Conservation (phyloP, 768 basidiomycete genomes). For the Cubamyces sp. region DNA sequence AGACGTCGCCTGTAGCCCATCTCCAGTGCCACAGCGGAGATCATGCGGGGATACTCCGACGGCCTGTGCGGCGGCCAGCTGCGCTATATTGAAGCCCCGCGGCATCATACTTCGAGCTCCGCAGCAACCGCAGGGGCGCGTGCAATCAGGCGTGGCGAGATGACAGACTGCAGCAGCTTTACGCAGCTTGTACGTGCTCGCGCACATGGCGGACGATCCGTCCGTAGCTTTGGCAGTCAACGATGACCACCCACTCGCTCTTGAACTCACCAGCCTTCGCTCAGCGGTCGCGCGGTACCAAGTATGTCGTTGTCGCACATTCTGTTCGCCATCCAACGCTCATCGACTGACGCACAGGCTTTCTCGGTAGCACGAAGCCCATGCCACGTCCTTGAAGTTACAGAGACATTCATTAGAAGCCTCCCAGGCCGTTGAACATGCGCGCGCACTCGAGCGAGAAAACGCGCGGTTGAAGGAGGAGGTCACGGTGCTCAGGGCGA, state of each 20-base stretch:
- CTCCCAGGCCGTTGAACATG: constrained; percentile 50
- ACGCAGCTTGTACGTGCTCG: constrained; percentile 22
- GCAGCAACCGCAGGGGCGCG: background rate
- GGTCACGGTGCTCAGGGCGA: constrained; percentile 54
- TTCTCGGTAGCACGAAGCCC: constrained; percentile 65
- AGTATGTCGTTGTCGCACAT: constrained; percentile 29
- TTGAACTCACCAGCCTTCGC: constrained; percentile 42
- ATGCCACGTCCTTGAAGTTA: constrained; percentile 64
- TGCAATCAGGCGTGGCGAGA: background rate
- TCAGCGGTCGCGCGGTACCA: constrained; percentile 41
- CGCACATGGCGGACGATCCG: constrained; percentile 20
- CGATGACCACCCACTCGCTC: constrained; percentile 43
- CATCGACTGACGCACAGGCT: constrained; percentile 34
- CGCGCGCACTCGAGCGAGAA: constrained; percentile 57
- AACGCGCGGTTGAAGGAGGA: constrained; percentile 62
- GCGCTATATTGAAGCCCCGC: background rate
- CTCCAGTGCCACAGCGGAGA: constrained; percentile 19
- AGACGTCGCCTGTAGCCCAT: constrained; percentile 7
- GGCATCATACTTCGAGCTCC: background rate
- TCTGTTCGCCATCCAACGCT: constrained; percentile 13
- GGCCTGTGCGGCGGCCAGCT: too few species aligned
- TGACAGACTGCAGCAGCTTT: constrained; percentile 8
- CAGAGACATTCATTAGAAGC: constrained; percentile 63
- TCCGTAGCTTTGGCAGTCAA: constrained; percentile 7
- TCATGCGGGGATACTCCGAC: background rate